These are phyloP conservation scores for Macadamia integrifolia DNA, from an alignment of 164 flowering plant species.

Conservation along the genomic window DNA sequence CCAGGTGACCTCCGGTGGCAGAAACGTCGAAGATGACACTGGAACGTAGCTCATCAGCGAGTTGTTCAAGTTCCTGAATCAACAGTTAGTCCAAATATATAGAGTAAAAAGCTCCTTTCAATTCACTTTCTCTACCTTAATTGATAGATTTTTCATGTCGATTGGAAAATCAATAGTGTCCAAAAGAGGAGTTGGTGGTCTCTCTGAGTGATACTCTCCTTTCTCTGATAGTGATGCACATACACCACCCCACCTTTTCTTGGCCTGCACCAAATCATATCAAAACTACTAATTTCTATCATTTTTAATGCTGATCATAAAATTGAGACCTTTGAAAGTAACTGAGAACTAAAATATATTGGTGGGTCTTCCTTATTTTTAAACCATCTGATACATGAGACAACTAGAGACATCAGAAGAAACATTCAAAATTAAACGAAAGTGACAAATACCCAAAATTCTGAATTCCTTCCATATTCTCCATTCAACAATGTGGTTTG, in stretches of 20 bases:
- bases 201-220: constrained; percentile 71
- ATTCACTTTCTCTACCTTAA: constrained; percentile 40
- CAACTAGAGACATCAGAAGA: neutral
- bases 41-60: constrained; percentile 79
- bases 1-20: constrained; percentile 91
- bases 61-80: constrained; percentile 80
- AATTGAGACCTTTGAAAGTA: constrained; percentile 3
- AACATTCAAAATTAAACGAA: neutral
- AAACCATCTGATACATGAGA: neutral
- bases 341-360: neutral
- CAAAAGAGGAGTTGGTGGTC: constrained; percentile 91
- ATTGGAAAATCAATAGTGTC: constrained; percentile 95
- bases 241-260: constrained; percentile 46
- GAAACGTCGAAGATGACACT: constrained; percentile 90
- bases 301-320: neutral
- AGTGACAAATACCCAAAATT: neutral
- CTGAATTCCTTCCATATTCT: neutral
- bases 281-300: constrained; percentile 25
- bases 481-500: neutral
- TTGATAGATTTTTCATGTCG: constrained; percentile 94
- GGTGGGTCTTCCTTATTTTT: neutral
- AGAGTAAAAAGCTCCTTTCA: neutral
- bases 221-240: constrained; percentile 69
- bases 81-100: neutral
- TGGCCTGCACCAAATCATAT: constrained; percentile 37